Conservation (phyloP, 1,284 basidiomycete genomes). For the Cronartium quercuum region DNA sequence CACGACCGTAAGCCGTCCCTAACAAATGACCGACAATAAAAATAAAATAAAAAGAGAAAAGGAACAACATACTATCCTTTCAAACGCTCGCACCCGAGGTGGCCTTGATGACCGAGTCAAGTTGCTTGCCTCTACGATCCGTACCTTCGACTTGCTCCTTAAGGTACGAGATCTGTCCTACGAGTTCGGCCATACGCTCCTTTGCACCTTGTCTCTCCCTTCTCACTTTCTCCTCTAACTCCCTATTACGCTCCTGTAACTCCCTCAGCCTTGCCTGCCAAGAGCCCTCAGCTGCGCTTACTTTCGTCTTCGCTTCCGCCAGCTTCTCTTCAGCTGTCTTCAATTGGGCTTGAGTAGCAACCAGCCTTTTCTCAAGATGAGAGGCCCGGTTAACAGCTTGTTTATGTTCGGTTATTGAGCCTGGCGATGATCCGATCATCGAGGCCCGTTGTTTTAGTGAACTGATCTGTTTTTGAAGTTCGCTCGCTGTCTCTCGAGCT, state of each 20-base stretch:
- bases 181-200: constrained; percentile 59
- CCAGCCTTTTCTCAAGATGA: constrained; percentile 73
- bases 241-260: constrained; percentile 73
- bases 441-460: constrained; percentile 55
- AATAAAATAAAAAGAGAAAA: no score
- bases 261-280: constrained; percentile 91
- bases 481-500: constrained; percentile 63
- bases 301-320: constrained; percentile 64
- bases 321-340: constrained; percentile 74
- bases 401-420: constrained; percentile 57
- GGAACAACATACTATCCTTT: no score
- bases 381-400: constrained; percentile 64
- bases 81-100: no score
- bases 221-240: constrained; percentile 89
- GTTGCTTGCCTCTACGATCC: constrained; percentile 14
- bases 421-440: constrained; percentile 51
- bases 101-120: constrained; percentile 3
- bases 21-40: no score
- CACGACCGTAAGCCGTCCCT: no score
- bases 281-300: constrained; percentile 64
- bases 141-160: constrained; percentile 22
- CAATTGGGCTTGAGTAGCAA: constrained; percentile 74
- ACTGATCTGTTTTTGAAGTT: constrained; percentile 68
- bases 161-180: constrained; percentile 8
- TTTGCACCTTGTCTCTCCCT: constrained; percentile 89